A percentile compares a stretch with the other conserved stretches of the same genome.
Conservation (phyloP, 164 flowering plant species). For the Liriodendron chinense region DNA sequence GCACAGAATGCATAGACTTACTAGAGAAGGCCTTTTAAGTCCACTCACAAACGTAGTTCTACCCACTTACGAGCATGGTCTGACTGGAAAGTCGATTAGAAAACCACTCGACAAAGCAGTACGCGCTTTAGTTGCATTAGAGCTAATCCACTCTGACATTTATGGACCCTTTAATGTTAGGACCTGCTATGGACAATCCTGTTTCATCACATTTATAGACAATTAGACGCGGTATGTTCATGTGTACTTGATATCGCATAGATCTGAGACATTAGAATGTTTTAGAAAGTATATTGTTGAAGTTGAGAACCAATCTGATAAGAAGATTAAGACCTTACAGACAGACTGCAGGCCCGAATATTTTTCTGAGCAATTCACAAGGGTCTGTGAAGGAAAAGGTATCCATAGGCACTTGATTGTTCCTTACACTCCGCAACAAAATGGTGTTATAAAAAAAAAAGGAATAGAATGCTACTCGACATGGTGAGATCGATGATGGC, state of each 20-base stretch:
- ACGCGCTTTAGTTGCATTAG: not conserved
- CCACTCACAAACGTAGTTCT: slow-evolving; percentile 3
- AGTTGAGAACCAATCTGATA: slow-evolving; percentile 5
- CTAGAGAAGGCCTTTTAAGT: slow-evolving; percentile 8
- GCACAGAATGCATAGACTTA: slow-evolving; percentile 1
- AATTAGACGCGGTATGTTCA: slow-evolving; percentile 14
- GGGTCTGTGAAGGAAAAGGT: not conserved
- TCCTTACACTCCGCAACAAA: not conserved
- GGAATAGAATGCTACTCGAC: too few relatives aligned
- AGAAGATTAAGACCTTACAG: not conserved
- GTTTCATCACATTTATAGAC: slow-evolving; percentile 26
- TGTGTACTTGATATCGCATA: slow-evolving; percentile 5
- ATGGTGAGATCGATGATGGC: not conserved
- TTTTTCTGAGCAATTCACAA: not conserved
- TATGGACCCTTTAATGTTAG: slow-evolving; percentile 1
- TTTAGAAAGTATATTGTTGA: not conserved
- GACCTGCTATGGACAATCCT: slow-evolving; percentile 1
- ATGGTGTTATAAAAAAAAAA: too few relatives aligned
- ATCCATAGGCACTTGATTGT: not conserved
- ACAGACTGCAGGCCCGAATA: not conserved
- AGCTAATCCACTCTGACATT: slow-evolving; percentile 11
- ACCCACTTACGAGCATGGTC: slow-evolving; percentile 6
- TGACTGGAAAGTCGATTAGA: slow-evolving; percentile 7
- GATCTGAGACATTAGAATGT: slow-evolving; percentile 3
- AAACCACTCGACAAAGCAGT: not conserved